These are phyloP conservation scores for Chloranthus sessilifolius DNA, from an alignment of 164 flowering plant genomes.

Conservation along the genomic window DNA sequence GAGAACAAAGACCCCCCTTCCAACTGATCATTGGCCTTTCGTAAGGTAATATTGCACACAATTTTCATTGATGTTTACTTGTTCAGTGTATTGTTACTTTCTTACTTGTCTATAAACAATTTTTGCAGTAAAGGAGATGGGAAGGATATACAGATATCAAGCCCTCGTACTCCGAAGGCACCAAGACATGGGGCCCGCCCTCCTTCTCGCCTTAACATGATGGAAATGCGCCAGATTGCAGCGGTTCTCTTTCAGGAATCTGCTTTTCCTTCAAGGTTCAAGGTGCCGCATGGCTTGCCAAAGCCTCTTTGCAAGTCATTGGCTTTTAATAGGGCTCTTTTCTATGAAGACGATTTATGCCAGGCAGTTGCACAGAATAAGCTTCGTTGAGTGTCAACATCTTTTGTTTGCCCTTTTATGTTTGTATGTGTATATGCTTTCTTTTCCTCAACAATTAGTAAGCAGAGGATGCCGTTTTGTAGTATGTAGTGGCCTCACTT, in stretches of 20 bases:
- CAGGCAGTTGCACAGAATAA: conserved; percentile 96
- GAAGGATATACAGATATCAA: conserved; percentile 27
- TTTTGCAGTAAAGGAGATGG: conserved; percentile 59
- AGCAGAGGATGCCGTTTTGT: no score
- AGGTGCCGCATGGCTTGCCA: conserved; percentile 53
- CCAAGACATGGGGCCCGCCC: conserved; percentile 78
- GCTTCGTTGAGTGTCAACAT: conserved; percentile 42
- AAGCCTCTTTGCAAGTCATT: conserved; percentile 59
- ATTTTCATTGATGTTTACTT: not conserved
- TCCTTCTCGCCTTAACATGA: conserved; percentile 51
- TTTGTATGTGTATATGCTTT: no score
- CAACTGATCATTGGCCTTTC: conserved; percentile 86
- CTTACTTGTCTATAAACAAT: not conserved
- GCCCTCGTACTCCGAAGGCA: conserved; percentile 85
- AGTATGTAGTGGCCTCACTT: no score
- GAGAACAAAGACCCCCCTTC: conserved; percentile 64
- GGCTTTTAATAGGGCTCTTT: conserved; percentile 76
- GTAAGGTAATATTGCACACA: conserved; percentile 34
- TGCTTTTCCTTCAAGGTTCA: conserved; percentile 46
- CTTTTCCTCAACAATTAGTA: no score
- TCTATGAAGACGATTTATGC: conserved; percentile 90
- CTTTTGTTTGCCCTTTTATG: conserved; percentile 1
- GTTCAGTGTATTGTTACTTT: not conserved
- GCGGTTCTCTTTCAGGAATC: conserved; percentile 82
- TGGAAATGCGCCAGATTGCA: conserved; percentile 67